Base-by-base conservation (phyloP, 2,329 filamentous ascomycete genomes). In the Akanthomyces lecanii region DNA sequence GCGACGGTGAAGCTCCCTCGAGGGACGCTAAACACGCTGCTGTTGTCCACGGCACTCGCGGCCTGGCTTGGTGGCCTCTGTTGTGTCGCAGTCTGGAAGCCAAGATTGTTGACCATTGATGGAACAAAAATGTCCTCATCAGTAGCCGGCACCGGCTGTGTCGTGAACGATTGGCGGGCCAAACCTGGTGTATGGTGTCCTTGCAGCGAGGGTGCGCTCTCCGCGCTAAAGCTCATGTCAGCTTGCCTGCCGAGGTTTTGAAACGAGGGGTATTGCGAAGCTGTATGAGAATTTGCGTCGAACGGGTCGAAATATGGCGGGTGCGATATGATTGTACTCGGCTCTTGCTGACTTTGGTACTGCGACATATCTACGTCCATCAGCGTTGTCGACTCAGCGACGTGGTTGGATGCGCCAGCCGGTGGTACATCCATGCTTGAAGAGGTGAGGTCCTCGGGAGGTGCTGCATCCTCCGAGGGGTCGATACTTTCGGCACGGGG, bases 1-100 rank as follows among this genome's bases (percentile, higher is more conserved):
- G 53, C 30, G 2, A 25, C 42, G 10, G 33, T 62, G 8, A 44
- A 53, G 25, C 36, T 61, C 5, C 40, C 48, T 40, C 18, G 47
- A 3, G 58, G 36, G 33, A 18, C 36, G 48, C 55, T 61, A 11
- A 62, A 55, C 5, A 55, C 33, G n/a, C 60, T 62, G 30, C 60
- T 40, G 18, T 56, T 44, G 7, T 56, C 60, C 64, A 57, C 44
- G 55, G 53, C 42, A 62, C 63, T 33, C 61, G 62, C 14, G 40
- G 30, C 36, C 59, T 61, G 62, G 51, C 66, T 30, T 47, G 61
- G n/a, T 45, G 60, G 48, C 11, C 58, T 28, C 11, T 23, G 48
- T 11, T 33, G 58, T 18, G 48, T 3, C 6, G 38, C 18, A 11
- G 36, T 40, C 12, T 44, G 56, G 36, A 40, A 59, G 36, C 45